phyloP scores from a whole-genome alignment of 768 basidiomycete species.

The Pulveroboletus sp. region DNA sequence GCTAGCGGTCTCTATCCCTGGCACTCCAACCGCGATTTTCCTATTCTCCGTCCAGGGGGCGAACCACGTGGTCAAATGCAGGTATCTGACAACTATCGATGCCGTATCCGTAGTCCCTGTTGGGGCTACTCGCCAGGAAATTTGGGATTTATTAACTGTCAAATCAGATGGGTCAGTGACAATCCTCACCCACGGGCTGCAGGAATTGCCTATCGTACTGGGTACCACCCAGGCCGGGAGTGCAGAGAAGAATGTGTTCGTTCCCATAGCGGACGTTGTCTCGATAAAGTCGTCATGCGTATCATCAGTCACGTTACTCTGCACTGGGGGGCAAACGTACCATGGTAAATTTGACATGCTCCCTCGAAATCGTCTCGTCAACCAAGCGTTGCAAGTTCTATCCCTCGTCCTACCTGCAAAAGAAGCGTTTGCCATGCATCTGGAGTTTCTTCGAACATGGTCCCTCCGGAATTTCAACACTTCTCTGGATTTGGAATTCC shows the following conservation, averaged over 20 bases:
- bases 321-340: slow-evolving; percentile 45
- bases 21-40: slow-evolving; percentile 44
- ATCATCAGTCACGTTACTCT: slow-evolving; percentile 51
- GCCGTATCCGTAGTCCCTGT: slow-evolving; percentile 57
- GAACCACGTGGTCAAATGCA: slow-evolving; percentile 40
- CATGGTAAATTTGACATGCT: slow-evolving; percentile 52
- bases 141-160: slow-evolving; percentile 69
- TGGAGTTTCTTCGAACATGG: slow-evolving; percentile 57
- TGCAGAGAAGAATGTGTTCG: neutral
- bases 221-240: slow-evolving; percentile 10
- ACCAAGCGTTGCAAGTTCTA: slow-evolving; percentile 57
- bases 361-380: slow-evolving; percentile 53
- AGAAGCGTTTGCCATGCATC: slow-evolving; percentile 53
- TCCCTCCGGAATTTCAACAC: slow-evolving; percentile 40
- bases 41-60: slow-evolving; percentile 41
- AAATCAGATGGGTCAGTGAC: slow-evolving; percentile 51
- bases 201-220: slow-evolving; percentile 39
- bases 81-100: slow-evolving; percentile 34
- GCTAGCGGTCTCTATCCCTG: slow-evolving; percentile 53
- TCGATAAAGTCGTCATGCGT: slow-evolving; percentile 46
- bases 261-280: slow-evolving; percentile 34
- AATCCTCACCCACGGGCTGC: slow-evolving; percentile 59
- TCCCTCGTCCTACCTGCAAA: slow-evolving; percentile 57
- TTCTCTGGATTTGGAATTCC: slow-evolving; percentile 50
- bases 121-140: slow-evolving; percentile 54